phyloP scores from a whole-genome alignment of 768 basidiomycete species.

The Boletus rex-veris region DNA sequence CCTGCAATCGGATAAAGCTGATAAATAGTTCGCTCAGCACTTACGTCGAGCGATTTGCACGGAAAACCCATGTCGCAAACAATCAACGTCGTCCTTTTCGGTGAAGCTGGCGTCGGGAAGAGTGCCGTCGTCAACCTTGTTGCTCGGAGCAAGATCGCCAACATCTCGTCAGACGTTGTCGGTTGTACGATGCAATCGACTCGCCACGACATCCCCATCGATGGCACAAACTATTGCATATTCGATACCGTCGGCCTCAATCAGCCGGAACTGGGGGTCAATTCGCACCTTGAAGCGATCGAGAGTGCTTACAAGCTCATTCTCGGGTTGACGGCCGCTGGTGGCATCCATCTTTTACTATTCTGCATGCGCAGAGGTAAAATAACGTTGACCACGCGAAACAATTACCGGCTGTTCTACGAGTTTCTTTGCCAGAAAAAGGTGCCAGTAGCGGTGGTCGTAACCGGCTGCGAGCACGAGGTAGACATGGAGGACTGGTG shows the following conservation, averaged over 20 bases:
- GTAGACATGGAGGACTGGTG: not conserved
- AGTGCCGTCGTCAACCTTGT: constrained; percentile 2
- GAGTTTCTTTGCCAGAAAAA: not conserved
- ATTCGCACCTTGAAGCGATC: not conserved
- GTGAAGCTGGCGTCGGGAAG: constrained; percentile 1
- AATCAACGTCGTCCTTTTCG: not conserved
- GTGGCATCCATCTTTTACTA: not conserved
- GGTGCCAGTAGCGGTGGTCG: not conserved
- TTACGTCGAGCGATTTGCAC: not conserved
- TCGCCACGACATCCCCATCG: not conserved
- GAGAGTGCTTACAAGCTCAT: not conserved
- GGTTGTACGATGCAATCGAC: not conserved
- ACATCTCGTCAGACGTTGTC: not conserved
- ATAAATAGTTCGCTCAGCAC: not conserved
- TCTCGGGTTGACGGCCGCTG: not conserved
- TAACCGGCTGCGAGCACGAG: not conserved
- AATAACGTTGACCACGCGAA: not conserved
- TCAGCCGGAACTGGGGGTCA: not conserved
- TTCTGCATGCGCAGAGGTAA: not conserved
- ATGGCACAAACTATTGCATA: not conserved
- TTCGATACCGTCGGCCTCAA: not conserved
- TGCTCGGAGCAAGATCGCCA: not conserved
- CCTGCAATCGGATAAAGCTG: not conserved
- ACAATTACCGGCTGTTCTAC: not conserved
- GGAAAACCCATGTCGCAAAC: not conserved